Conservation (phyloP, 192 early-diverging fungal species). For the Gigaspora rosea region DNA sequence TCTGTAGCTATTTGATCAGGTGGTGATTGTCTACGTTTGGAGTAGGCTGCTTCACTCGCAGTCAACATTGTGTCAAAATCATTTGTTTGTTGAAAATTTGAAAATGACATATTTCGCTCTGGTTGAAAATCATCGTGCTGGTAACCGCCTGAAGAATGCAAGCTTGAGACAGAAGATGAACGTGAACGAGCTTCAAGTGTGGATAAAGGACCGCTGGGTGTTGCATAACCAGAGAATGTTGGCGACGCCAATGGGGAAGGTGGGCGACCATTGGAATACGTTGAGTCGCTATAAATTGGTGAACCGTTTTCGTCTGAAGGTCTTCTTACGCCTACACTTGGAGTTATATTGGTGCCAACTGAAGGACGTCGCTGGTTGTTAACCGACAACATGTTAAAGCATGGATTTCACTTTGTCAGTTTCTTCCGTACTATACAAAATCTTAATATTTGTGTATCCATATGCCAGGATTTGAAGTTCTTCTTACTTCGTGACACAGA, state of each 20-base stretch:
- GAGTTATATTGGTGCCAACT: conserved; percentile 3
- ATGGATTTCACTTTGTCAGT: background rate
- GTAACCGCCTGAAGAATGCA: conserved; percentile 3
- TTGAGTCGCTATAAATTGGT: background rate
- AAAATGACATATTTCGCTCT: background rate
- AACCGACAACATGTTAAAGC: conserved; percentile 13
- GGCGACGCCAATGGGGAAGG: background rate
- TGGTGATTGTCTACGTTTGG: background rate
- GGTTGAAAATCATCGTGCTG: background rate
- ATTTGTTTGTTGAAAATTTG: background rate
- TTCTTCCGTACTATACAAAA: background rate
- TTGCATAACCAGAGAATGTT: background rate
- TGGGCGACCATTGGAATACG: background rate
- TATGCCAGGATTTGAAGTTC: no score
- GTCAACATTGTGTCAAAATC: no score
- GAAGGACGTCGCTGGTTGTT: conserved; percentile 13
- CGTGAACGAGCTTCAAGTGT: conserved; percentile 11
- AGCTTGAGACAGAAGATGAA: conserved; percentile 26
- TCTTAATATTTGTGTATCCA: no score
- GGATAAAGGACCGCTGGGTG: conserved; percentile 23
- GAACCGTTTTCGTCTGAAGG: conserved; percentile 20
- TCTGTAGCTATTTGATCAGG: conserved; percentile 16
- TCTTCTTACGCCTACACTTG: conserved; percentile 5
- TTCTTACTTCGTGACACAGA: no score
- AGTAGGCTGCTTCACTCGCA: no score